Evolutionary conservation across 805 yeast species (phyloP).

Genomic region (Metschnikowia reukaufii): DNA sequence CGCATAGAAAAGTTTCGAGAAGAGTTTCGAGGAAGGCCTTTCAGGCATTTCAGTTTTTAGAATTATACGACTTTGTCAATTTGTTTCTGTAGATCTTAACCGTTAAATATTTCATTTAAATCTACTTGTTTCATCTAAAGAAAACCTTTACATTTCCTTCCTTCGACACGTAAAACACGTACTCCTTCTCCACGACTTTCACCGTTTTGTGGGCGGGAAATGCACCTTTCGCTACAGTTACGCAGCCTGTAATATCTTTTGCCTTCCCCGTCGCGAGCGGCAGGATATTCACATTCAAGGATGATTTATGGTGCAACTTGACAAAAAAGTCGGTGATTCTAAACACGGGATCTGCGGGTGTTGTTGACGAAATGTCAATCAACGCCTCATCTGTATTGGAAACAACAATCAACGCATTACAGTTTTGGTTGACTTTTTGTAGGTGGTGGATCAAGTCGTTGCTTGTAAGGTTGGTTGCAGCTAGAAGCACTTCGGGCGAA

Average conservation of each 20-base stretch:
- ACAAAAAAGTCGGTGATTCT: slow-evolving; percentile 48
- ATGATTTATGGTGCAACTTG: slow-evolving; percentile 50
- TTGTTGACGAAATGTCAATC: slow-evolving; percentile 27
- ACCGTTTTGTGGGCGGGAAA: slow-evolving; percentile 23
- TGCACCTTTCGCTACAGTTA: slow-evolving; percentile 61
- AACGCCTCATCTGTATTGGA: slow-evolving; percentile 37
- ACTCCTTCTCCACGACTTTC: slow-evolving; percentile 56
- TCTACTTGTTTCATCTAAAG: slow-evolving; percentile 33
- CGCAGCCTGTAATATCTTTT: slow-evolving; percentile 73
- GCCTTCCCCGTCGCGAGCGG: slow-evolving; percentile 83
- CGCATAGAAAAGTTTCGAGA: background rate
- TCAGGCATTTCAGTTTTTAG: background rate
- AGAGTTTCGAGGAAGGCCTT: background rate
- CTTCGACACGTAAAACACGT: slow-evolving; percentile 56
- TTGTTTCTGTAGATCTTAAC: no score
- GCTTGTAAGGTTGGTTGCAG: slow-evolving; percentile 40
- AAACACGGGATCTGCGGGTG: slow-evolving; percentile 33
- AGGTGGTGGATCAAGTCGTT: slow-evolving; percentile 35
- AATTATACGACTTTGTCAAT: background rate
- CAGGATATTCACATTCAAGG: slow-evolving; percentile 53
- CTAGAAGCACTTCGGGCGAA: slow-evolving; percentile 46
- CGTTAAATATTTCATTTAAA: background rate
- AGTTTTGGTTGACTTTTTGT: slow-evolving; percentile 29
- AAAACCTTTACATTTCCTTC: slow-evolving; percentile 50
- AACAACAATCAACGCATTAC: slow-evolving; percentile 38